Evolutionary conservation across 768 basidiomycete species (phyloP).

Genomic region (Hypholoma sublateritium): DNA sequence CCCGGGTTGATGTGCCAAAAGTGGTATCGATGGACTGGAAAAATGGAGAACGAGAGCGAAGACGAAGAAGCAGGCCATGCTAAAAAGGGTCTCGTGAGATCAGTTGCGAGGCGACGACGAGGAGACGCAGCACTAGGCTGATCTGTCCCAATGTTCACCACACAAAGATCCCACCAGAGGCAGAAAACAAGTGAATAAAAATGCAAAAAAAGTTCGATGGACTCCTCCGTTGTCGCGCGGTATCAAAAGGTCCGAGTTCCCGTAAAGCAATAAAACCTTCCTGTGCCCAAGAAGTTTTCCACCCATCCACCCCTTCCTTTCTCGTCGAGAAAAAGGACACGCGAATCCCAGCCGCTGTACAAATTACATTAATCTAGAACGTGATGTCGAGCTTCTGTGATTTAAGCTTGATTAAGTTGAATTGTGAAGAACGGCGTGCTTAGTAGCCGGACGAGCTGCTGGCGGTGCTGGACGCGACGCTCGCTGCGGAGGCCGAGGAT

Average conservation of each 20-base stretch:
- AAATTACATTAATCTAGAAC: constrained; percentile 8
- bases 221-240: not conserved
- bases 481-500: not conserved
- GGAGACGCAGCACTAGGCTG: not conserved
- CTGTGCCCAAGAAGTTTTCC: not conserved
- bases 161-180: not conserved
- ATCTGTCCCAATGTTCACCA: not conserved
- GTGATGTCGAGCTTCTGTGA: not conserved
- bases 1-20: constrained; percentile 23
- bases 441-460: not conserved
- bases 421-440: not conserved
- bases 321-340: not conserved
- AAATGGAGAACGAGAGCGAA: constrained; percentile 1
- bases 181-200: constrained; percentile 9
- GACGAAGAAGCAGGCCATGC: constrained; percentile 11
- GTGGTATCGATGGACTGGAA: constrained; percentile 15
- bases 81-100: not conserved
- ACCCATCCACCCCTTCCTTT: not conserved
- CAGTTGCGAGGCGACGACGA: not conserved
- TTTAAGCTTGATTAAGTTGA: not conserved
- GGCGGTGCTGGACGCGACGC: not conserved
- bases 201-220: constrained; percentile 1
- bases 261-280: not conserved
- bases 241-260: not conserved
- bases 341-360: not conserved